phyloP scores from a whole-genome alignment of 371 early-diverging fungal genomes.

The Syncephalastrum monosporum region DNA sequence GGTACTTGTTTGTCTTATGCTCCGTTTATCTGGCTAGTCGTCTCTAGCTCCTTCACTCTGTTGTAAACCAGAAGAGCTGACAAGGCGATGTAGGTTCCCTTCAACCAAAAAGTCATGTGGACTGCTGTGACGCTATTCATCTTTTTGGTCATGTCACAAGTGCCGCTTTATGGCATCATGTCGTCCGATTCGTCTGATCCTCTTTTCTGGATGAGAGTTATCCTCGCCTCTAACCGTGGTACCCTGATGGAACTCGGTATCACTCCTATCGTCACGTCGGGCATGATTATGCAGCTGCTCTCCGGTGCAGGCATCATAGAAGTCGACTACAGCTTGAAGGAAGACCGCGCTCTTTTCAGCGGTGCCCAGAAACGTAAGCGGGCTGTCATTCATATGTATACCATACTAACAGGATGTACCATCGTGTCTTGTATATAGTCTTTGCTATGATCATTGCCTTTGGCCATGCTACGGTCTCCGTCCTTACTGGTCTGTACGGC shows the following conservation, averaged over 20 bases:
- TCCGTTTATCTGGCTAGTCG: slow-evolving; percentile 10
- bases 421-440: slow-evolving; percentile 39
- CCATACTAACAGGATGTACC: no score
- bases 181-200: slow-evolving; percentile 97
- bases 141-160: slow-evolving; percentile 99
- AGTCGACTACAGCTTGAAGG: slow-evolving; percentile 97
- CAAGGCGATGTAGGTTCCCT: slow-evolving; percentile 70
- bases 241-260: slow-evolving; percentile 99
- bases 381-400: neutral
- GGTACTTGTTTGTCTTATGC: slow-evolving; percentile 46
- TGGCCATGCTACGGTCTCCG: slow-evolving; percentile 97
- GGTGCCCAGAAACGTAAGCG: slow-evolving; percentile 96
- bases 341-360: slow-evolving; percentile 97
- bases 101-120: slow-evolving; percentile 99
- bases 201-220: slow-evolving; percentile 99
- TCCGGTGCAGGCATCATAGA: slow-evolving; percentile 96
- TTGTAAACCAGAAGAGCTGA: no score
- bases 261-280: slow-evolving; percentile 98
- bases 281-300: slow-evolving; percentile 99
- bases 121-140: slow-evolving; percentile 98
- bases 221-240: slow-evolving; percentile 99
- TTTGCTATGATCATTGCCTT: slow-evolving; percentile 94
- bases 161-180: slow-evolving; percentile 99
- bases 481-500: slow-evolving; percentile 98
- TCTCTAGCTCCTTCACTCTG: neutral